Percentiles rank a stretch among this genome's conserved stretches.
phyloP scores from a whole-genome alignment of 2,329 filamentous ascomycete genomes.

The Xylogone sp. region DNA sequence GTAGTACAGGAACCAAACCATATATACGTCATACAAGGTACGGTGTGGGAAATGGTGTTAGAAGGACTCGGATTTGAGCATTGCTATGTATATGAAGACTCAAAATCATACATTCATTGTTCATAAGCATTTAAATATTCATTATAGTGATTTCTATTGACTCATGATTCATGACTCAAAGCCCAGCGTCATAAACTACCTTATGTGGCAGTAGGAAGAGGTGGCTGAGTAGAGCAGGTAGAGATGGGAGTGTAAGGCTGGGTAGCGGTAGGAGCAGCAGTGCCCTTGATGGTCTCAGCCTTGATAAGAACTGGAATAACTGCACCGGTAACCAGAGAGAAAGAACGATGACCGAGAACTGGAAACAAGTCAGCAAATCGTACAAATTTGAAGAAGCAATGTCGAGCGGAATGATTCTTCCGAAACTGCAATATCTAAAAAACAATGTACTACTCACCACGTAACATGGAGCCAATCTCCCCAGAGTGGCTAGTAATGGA shows the following conservation, averaged over 20 bases:
- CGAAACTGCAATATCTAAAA: too few relatives aligned
- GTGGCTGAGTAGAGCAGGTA: constrained; percentile 9
- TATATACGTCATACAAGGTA: too few relatives aligned
- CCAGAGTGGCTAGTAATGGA: constrained; percentile 59
- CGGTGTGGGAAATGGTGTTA: too few relatives aligned
- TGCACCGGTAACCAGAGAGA: constrained; percentile 59
- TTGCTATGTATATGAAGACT: too few relatives aligned
- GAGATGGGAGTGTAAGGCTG: constrained; percentile 14
- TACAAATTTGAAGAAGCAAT: background rate
- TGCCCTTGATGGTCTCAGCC: constrained; percentile 40
- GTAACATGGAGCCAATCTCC: constrained; percentile 47
- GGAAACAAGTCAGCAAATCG: background rate
- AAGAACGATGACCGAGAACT: constrained; percentile 56
- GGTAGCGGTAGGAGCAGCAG: constrained; percentile 11
- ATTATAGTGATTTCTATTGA: too few relatives aligned
- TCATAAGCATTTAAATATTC: too few relatives aligned
- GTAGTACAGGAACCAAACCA: too few relatives aligned
- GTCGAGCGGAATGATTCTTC: too few relatives aligned
- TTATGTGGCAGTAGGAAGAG: constrained; percentile 7
- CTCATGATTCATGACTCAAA: background rate
- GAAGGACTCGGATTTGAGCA: too few relatives aligned
- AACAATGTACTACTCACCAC: constrained; percentile 20
- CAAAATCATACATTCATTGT: too few relatives aligned
- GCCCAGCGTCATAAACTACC: background rate
- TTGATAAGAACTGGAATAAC: constrained; percentile 66